A percentile compares a stretch with the other conserved stretches of the same genome.
phyloP scores from a whole-genome alignment of 75 land plant genomes.

The Pinus albicaulis region DNA sequence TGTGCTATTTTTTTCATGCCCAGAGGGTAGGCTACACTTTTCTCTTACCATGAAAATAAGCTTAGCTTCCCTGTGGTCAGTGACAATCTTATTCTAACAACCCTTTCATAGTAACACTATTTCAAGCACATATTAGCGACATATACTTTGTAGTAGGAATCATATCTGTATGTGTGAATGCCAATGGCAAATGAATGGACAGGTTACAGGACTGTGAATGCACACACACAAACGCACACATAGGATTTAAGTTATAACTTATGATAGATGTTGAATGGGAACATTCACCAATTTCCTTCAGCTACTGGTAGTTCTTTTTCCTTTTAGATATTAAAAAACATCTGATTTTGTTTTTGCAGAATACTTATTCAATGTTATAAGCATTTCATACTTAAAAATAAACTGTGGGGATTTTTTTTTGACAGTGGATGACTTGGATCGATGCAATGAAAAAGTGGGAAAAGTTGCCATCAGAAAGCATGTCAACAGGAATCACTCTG shows the following conservation, averaged over 20 bases:
- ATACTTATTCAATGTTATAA: background rate
- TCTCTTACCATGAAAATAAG: too few species aligned
- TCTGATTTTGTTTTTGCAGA: background rate
- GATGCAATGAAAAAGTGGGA: conserved; percentile 71
- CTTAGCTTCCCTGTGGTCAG: too few species aligned
- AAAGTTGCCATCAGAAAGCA: conserved; percentile 27
- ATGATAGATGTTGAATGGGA: background rate
- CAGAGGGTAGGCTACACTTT: too few species aligned
- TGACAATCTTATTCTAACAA: too few species aligned
- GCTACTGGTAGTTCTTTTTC: too few species aligned
- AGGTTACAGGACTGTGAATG: background rate
- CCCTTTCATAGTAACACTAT: too few species aligned
- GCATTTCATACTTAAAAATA: background rate
- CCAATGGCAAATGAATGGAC: background rate
- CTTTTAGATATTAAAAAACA: background rate
- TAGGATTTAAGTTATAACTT: too few species aligned
- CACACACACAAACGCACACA: too few species aligned
- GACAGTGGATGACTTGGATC: conserved; percentile 84
- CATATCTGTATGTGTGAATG: background rate
- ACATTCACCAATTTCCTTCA: background rate
- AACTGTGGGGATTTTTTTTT: background rate
- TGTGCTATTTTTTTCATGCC: too few species aligned
- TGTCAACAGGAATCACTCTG: conserved; percentile 10
- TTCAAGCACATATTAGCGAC: background rate
- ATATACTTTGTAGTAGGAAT: background rate